These are phyloP conservation scores for Mortierella claussenii DNA, from an alignment of 192 early-diverging fungal genomes.

Conservation along the genomic window DNA sequence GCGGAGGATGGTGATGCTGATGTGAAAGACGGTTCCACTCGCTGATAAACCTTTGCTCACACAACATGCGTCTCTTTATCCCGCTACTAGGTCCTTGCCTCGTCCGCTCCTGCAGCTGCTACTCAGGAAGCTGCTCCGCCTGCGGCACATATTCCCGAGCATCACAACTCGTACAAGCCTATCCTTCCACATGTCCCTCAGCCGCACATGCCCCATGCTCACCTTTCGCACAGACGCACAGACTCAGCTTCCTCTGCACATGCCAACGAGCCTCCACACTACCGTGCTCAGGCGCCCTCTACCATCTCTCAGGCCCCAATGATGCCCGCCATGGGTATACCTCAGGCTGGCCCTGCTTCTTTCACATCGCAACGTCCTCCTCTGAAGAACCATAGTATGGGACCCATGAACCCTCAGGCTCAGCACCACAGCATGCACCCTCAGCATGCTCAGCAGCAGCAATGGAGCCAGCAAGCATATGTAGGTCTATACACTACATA, in stretches of 20 bases:
- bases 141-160: conserved; percentile 13
- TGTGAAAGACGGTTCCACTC: no score
- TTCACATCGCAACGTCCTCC: conserved; percentile 33
- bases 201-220: conserved; percentile 29
- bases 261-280: conserved; percentile 49
- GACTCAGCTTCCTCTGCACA: conserved; percentile 51
- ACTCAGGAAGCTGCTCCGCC: conserved; percentile 17
- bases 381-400: conserved; percentile 32
- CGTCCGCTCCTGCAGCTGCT: conserved; percentile 5
- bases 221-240: conserved; percentile 39
- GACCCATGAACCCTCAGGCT: conserved; percentile 34
- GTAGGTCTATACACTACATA: conserved; percentile 16
- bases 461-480: conserved; percentile 11
- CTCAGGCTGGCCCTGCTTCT: conserved; percentile 44
- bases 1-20: no score
- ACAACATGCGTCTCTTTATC: no score
- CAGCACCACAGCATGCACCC: conserved; percentile 38
- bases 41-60: no score
- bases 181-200: conserved; percentile 36
- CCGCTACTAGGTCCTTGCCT: no score
- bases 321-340: conserved; percentile 48
- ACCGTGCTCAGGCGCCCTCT: conserved; percentile 48
- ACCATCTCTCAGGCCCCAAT: conserved; percentile 30
- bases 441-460: conserved; percentile 19
- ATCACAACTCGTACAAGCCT: conserved; percentile 41